Evolutionary conservation across 2,329 filamentous ascomycete genomes (phyloP).

Genomic region (Parafenestella ontariensis): DNA sequence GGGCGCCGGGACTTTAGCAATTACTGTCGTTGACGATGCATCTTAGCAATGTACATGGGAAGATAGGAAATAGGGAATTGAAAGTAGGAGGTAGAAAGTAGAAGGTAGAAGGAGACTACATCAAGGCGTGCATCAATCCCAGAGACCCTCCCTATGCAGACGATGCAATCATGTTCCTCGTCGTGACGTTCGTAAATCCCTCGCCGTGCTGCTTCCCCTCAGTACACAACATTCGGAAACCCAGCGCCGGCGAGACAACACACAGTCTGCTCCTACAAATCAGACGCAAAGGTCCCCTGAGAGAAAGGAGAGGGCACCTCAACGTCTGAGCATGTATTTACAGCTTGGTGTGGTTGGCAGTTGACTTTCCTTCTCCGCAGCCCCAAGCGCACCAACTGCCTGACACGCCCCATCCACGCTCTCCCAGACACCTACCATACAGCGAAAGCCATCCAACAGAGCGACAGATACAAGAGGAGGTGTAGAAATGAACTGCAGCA

Average conservation of each 20-base stretch:
- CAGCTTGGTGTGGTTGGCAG: background rate
- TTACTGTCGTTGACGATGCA: conserved; percentile 31
- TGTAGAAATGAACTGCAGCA: background rate
- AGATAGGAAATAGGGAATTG: conserved; percentile 1
- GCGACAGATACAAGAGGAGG: background rate
- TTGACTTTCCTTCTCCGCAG: conserved; percentile 4
- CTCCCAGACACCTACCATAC: conserved; percentile 3
- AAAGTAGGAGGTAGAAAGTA: conserved; percentile 2
- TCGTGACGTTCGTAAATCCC: background rate
- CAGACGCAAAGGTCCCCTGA: background rate
- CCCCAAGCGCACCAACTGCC: conserved; percentile 11
- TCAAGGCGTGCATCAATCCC: conserved; percentile 2
- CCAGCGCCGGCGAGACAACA: background rate
- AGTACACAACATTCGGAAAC: background rate
- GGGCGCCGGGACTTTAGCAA: conserved; percentile 30
- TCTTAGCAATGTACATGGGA: conserved; percentile 28
- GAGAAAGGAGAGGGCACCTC: background rate
- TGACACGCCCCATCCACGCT: background rate
- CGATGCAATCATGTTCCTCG: conserved; percentile 4
- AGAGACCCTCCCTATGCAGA: background rate
- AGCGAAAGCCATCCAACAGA: background rate
- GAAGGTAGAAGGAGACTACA: conserved; percentile 5
- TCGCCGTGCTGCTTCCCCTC: background rate
- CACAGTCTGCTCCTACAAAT: background rate
- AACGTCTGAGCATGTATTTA: background rate